Evolutionary conservation across 306 rosid species (phyloP).

Genomic region (Castanea sativa): DNA sequence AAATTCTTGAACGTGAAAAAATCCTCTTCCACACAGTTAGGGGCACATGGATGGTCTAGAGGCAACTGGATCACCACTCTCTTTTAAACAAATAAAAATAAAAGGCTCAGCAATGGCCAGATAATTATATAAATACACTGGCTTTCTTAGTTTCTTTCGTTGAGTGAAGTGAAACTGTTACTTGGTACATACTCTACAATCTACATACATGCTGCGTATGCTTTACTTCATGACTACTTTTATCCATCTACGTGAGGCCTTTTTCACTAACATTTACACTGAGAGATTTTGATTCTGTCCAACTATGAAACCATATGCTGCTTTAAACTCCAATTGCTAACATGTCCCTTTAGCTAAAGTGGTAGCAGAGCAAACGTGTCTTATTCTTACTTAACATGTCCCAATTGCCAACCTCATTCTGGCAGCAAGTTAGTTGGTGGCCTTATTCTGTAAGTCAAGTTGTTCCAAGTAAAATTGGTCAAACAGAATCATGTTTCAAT

Average conservation of each 20-base stretch:
- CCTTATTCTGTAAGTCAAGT: not conserved
- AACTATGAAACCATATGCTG: not conserved
- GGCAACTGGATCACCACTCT: not conserved
- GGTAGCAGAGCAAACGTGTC: not conserved
- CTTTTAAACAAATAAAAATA: not conserved
- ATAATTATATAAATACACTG: not conserved
- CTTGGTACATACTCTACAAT: constrained; percentile 47
- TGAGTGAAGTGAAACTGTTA: constrained; percentile 14
- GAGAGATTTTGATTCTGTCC: constrained; percentile 24
- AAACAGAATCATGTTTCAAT: not conserved
- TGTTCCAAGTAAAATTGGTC: not conserved
- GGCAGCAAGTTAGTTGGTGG: not conserved
- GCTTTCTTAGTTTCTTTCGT: not conserved
- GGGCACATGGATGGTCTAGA: not conserved
- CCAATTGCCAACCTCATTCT: too few relatives aligned
- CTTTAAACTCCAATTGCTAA: not conserved
- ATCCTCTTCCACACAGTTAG: not conserved
- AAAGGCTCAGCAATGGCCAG: not conserved
- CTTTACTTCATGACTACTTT: constrained; percentile 31
- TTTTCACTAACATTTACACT: constrained; percentile 34
- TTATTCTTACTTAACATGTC: too few relatives aligned
- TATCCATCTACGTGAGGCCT: not conserved
- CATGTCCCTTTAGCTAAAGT: not conserved
- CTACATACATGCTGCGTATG: constrained; percentile 18
- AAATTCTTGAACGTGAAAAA: not conserved